These are phyloP conservation scores for Hypoxylon intermedium DNA, from an alignment of 495 filamentous ascomycete species.

Conservation along the genomic window DNA sequence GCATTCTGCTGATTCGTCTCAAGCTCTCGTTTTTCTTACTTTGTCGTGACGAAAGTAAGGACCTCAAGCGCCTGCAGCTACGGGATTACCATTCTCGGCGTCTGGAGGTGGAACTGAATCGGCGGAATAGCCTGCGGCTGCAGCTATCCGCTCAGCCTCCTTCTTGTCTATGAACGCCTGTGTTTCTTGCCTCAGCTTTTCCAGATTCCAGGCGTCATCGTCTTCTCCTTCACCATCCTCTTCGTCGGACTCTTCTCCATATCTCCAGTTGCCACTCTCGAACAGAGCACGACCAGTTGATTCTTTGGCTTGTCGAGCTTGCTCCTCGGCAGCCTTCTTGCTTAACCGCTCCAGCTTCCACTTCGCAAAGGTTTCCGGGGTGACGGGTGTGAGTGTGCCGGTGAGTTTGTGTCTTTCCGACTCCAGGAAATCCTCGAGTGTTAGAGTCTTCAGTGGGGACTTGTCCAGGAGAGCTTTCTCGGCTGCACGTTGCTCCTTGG, in stretches of 20 bases:
- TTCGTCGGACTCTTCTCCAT: constrained; percentile 67
- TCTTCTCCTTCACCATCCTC: constrained; percentile 64
- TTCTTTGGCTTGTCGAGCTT: constrained; percentile 88
- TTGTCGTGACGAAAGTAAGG: neutral
- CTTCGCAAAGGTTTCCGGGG: constrained; percentile 84
- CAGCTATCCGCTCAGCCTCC: constrained; percentile 64
- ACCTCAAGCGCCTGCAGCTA: constrained; percentile 27
- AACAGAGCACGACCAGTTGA: constrained; percentile 94
- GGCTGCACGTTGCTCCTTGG: constrained; percentile 92
- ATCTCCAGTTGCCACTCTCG: constrained; percentile 92
- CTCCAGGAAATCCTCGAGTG: constrained; percentile 96
- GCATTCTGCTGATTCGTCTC: constrained; percentile 13
- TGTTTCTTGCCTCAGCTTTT: constrained; percentile 74
- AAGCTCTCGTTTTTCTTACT: constrained; percentile 2
- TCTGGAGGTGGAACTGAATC: constrained; percentile 26
- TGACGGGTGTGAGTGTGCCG: constrained; percentile 90
- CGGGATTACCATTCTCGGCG: constrained; percentile 24
- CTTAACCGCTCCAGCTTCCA: constrained; percentile 94
- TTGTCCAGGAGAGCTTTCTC: constrained; percentile 99
- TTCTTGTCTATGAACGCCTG: constrained; percentile 68
- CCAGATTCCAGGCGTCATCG: constrained; percentile 77
- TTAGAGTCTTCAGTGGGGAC: constrained; percentile 90
- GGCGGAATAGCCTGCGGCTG: constrained; percentile 21
- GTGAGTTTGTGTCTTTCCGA: constrained; percentile 91
- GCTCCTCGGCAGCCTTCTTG: constrained; percentile 93